These are phyloP conservation scores for Cephalotrichum gorgonifer DNA, from an alignment of 2,329 filamentous ascomycete genomes.

Conservation along the genomic window DNA sequence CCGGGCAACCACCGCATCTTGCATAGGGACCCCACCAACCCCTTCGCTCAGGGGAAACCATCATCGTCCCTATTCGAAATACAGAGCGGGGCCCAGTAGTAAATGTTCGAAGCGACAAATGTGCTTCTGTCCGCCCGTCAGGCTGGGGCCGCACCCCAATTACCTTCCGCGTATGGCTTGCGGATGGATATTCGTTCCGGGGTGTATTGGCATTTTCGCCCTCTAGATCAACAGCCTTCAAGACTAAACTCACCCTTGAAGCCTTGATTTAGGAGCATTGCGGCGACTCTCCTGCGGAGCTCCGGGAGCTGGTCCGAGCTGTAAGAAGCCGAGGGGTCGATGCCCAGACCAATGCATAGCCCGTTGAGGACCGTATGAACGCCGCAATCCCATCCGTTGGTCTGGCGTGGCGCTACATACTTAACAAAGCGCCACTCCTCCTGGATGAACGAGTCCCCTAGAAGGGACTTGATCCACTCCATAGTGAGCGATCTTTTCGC, in stretches of 20 bases:
- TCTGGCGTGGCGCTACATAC: constrained; percentile 45
- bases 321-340: constrained; percentile 41
- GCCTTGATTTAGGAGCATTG: constrained; percentile 55
- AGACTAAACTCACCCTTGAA: constrained; percentile 51
- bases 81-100: no score
- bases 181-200: no score
- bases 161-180: no score
- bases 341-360: constrained; percentile 46
- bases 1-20: no score
- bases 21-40: no score
- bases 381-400: constrained; percentile 66
- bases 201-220: no score
- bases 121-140: no score
- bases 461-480: constrained; percentile 46
- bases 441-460: constrained; percentile 42
- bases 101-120: no score
- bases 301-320: constrained; percentile 41
- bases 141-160: not conserved
- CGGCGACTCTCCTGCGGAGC: constrained; percentile 53
- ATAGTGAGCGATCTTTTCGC: constrained; percentile 30
- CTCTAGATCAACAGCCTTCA: constrained; percentile 1
- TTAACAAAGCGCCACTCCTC: constrained; percentile 49
- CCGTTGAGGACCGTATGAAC: constrained; percentile 67
- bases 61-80: no score
- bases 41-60: no score